A percentile compares a stretch with the other conserved stretches of the same genome.
phyloP scores from a whole-genome alignment of 164 flowering plant species.

The Platanus orientalis region DNA sequence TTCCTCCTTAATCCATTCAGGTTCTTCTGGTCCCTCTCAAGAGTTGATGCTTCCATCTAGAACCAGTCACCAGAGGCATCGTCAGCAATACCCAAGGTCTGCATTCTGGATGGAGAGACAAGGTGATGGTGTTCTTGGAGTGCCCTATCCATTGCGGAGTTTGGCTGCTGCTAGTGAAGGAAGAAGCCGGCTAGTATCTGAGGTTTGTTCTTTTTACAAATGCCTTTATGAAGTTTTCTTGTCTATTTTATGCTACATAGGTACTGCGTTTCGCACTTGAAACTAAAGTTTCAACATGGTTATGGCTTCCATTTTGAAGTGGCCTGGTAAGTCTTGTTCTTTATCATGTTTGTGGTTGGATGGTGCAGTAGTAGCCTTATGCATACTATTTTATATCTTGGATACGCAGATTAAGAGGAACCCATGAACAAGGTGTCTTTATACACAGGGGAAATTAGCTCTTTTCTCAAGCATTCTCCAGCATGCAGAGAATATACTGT shows the following conservation, averaged over 20 bases:
- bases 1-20: slow-evolving; percentile 25
- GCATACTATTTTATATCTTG: too few species aligned
- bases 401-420: too few species aligned
- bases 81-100: slow-evolving; percentile 42
- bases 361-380: too few species aligned
- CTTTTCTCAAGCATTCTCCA: too few species aligned
- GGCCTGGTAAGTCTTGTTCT: too few species aligned
- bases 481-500: too few species aligned
- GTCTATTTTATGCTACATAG: not conserved
- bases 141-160: slow-evolving; percentile 49
- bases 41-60: slow-evolving; percentile 41
- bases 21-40: slow-evolving; percentile 33
- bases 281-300: too few species aligned
- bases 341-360: too few species aligned
- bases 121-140: slow-evolving; percentile 46
- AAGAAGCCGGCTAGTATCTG: slow-evolving; percentile 68
- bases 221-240: too few species aligned
- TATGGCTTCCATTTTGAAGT: too few species aligned
- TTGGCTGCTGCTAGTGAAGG: slow-evolving; percentile 60
- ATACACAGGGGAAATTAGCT: too few species aligned
- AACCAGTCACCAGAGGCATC: slow-evolving; percentile 36
- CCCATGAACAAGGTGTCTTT: too few species aligned
- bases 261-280: not conserved
- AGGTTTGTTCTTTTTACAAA: slow-evolving; percentile 44
- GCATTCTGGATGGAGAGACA: slow-evolving; percentile 58